These are phyloP conservation scores for Pulveroboletus frians DNA, from an alignment of 768 basidiomycete species.

Conservation along the genomic window DNA sequence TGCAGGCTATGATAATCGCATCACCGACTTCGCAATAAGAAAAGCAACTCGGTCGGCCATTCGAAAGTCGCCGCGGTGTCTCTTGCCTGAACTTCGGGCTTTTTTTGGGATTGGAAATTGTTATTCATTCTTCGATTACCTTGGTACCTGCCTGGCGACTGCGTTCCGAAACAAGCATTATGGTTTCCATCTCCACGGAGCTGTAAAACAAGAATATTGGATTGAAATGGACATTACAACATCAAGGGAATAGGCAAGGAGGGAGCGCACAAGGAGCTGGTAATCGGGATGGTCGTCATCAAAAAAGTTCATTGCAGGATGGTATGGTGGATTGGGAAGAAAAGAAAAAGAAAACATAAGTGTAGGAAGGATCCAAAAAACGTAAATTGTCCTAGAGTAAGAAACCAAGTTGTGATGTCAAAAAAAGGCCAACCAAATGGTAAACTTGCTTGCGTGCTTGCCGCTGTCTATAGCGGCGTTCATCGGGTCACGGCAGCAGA, in stretches of 20 bases:
- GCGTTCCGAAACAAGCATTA: constrained; percentile 13
- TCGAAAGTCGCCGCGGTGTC: constrained; percentile 27
- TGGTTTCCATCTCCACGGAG: constrained; percentile 4
- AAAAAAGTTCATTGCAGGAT: constrained; percentile 17
- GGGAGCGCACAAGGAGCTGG: constrained; percentile 7
- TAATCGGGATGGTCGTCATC: constrained; percentile 13
- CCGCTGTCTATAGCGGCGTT: constrained; percentile 15
- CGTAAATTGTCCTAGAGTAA: constrained; percentile 10
- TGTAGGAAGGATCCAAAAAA: not conserved
- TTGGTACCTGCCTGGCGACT: constrained; percentile 7
- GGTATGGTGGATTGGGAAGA: constrained; percentile 7
- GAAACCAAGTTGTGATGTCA: constrained; percentile 2
- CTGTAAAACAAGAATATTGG: constrained; percentile 4
- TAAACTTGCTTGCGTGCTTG: constrained; percentile 10
- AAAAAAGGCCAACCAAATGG: constrained; percentile 1
- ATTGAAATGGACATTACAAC: constrained; percentile 20
- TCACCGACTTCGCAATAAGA: constrained; percentile 11
- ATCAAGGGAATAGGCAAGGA: not conserved
- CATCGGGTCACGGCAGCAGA: constrained; percentile 23
- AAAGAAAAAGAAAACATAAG: not conserved
- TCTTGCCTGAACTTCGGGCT: constrained; percentile 13
- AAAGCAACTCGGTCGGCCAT: constrained; percentile 3
- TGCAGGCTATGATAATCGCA: constrained; percentile 17
- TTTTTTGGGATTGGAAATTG: constrained; percentile 18
- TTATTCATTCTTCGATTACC: constrained; percentile 15